Evolutionary conservation across 257 asterid species (phyloP).

Genomic region (Salvia rosmarinus): DNA sequence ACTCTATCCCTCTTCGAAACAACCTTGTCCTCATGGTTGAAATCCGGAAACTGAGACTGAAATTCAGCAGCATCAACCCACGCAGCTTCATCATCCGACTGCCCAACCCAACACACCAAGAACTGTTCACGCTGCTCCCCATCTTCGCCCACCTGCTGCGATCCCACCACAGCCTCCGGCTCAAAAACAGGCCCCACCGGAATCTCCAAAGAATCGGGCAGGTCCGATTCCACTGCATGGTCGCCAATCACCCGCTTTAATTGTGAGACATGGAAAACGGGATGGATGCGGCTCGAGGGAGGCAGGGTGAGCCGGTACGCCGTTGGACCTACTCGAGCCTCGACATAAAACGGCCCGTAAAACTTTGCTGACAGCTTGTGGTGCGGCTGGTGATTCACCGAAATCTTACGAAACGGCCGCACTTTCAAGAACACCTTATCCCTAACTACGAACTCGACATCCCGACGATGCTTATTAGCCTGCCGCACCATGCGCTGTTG

Average conservation of each 20-base stretch:
- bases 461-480: neutral
- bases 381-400: neutral
- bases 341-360: neutral
- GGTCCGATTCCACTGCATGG: neutral
- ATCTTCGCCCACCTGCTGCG: neutral
- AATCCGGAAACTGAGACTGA: neutral
- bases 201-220: neutral
- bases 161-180: neutral
- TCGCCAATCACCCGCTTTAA: neutral
- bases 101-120: slow-evolving; percentile 1
- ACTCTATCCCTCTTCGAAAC: neutral
- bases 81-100: neutral
- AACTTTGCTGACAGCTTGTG: neutral
- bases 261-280: neutral
- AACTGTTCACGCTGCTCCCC: neutral
- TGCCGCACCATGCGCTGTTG: neutral
- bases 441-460: neutral
- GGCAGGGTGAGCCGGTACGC: neutral
- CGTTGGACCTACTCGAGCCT: neutral
- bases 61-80: neutral
- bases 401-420: neutral
- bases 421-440: slow-evolving; percentile 13
- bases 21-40: neutral
- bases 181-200: neutral
- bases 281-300: neutral